These are phyloP conservation scores for Lactarius hengduanensis DNA, from an alignment of 768 basidiomycete genomes.

Conservation along the genomic window DNA sequence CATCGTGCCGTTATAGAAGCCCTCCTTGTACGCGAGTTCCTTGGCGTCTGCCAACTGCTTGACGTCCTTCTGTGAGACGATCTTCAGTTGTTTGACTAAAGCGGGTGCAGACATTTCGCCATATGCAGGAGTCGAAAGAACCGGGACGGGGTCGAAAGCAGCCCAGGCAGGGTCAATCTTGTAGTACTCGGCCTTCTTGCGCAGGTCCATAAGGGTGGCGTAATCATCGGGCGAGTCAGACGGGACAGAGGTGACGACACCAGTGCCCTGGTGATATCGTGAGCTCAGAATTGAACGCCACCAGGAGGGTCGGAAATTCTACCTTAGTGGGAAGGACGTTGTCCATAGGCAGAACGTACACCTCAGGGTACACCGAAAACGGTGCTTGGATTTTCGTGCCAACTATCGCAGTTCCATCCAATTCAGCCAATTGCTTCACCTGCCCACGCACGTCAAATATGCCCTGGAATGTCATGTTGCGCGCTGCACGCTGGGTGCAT, in stretches of 20 bases:
- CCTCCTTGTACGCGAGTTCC: constrained; percentile 97
- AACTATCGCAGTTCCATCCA: constrained; percentile 76
- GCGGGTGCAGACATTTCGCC: constrained; percentile 87
- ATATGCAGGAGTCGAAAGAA: constrained; percentile 87
- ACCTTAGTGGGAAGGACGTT: constrained; percentile 93
- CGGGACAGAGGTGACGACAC: constrained; percentile 96
- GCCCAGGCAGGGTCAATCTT: constrained; percentile 91
- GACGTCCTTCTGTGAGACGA: constrained; percentile 90
- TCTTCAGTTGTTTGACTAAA: constrained; percentile 85
- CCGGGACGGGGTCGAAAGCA: constrained; percentile 79
- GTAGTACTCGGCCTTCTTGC: constrained; percentile 96
- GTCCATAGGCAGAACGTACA: constrained; percentile 99
- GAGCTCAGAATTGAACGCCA: constrained; percentile 6
- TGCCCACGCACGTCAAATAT: constrained; percentile 70
- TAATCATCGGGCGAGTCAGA: constrained; percentile 99
- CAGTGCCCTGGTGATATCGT: constrained; percentile 66
- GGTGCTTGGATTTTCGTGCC: constrained; percentile 92
- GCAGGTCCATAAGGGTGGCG: constrained; percentile 82
- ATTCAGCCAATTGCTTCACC: constrained; percentile 67
- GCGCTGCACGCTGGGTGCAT: constrained; percentile 83
- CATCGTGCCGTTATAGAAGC: constrained; percentile 96
- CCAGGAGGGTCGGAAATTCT: constrained; percentile 52
- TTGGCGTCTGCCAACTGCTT: constrained; percentile 96
- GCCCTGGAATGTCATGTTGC: constrained; percentile 98
- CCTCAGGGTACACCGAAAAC: constrained; percentile 74